Evolutionary conservation across 768 basidiomycete species (phyloP).

Genomic region (Tremella yokohamensis): DNA sequence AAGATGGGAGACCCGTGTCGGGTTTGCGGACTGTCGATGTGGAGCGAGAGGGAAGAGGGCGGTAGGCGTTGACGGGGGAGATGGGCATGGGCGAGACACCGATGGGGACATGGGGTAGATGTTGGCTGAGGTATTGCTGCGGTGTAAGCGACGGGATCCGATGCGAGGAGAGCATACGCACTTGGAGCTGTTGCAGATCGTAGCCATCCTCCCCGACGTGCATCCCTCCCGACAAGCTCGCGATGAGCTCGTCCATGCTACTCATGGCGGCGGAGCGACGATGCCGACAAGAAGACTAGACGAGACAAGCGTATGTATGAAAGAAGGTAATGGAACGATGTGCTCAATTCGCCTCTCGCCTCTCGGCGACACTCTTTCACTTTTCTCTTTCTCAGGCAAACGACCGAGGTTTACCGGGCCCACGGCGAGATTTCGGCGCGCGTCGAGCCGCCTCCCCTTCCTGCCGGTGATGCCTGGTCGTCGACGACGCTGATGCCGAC

Average conservation of each 20-base stretch:
- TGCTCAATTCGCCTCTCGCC: too few relatives aligned
- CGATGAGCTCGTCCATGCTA: constrained; percentile 37
- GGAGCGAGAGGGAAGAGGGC: constrained; percentile 4
- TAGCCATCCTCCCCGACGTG: constrained; percentile 37
- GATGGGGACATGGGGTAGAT: neutral
- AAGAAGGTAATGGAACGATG: too few relatives aligned
- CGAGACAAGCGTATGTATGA: too few relatives aligned
- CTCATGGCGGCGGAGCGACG: constrained; percentile 19
- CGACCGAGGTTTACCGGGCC: too few relatives aligned
- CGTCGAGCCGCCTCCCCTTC: too few relatives aligned
- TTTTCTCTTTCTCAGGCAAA: too few relatives aligned
- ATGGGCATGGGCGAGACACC: neutral
- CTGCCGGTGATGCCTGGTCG: too few relatives aligned
- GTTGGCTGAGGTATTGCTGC: constrained; percentile 6
- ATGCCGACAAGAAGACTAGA: too few relatives aligned
- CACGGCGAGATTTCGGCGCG: too few relatives aligned
- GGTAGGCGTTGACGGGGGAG: constrained; percentile 1
- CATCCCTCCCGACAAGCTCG: constrained; percentile 29
- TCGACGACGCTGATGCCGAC: too few relatives aligned
- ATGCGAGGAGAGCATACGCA: constrained; percentile 15
- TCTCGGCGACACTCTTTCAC: too few relatives aligned
- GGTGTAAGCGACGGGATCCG: neutral
- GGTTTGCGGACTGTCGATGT: constrained; percentile 5
- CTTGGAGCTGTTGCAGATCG: constrained; percentile 37
- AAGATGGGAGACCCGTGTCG: neutral